Conservation (phyloP, 495 filamentous ascomycete species). For the Penicillium bovifimosum region DNA sequence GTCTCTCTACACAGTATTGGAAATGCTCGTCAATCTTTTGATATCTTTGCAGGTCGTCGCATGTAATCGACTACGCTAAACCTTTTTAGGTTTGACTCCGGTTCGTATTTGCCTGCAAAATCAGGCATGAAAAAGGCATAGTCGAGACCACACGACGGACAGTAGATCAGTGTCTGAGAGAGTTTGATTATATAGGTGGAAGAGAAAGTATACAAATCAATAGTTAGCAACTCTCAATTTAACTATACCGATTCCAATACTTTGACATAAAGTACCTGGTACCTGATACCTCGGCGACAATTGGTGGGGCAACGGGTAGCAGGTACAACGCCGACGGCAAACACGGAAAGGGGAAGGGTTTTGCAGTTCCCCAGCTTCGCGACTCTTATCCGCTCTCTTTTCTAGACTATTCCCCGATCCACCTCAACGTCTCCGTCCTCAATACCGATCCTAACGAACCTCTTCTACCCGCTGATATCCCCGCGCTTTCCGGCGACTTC, state of each 20-base stretch:
- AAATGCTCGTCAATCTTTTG: no score
- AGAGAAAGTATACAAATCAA: no score
- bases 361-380: neutral
- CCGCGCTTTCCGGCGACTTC: neutral
- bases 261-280: neutral
- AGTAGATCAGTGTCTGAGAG: no score
- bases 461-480: neutral
- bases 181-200: no score
- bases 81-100: no score
- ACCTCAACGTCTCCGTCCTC: neutral
- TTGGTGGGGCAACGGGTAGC: neutral
- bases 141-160: neutral
- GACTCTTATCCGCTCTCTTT: neutral
- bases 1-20: no score
- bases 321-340: neutral
- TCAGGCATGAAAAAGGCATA: neutral
- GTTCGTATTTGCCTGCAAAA: neutral
- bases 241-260: neutral
- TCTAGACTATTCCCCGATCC: neutral
- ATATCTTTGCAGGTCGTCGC: no score
- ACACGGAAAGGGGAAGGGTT: constrained; percentile 4
- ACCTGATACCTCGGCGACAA: neutral
- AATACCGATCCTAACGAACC: neutral
- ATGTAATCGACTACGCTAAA: no score
- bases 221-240: no score